Percentiles rank a stretch among this genome's conserved stretches.
phyloP scores from a whole-genome alignment of 2,329 filamentous ascomycete species.

The Sphaceloma murrayae region DNA sequence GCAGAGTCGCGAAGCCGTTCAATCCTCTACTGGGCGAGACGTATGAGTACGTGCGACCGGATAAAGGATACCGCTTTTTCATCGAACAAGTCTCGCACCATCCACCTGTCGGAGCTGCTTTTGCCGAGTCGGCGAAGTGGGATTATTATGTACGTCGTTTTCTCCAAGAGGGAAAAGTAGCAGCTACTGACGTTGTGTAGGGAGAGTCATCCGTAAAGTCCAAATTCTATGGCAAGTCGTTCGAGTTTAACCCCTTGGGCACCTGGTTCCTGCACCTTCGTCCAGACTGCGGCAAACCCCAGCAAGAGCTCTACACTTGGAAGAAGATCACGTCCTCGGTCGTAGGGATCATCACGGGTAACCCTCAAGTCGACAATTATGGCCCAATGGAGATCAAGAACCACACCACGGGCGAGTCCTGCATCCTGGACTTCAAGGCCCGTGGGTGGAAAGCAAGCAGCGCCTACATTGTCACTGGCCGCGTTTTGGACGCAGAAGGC shows the following conservation, averaged over 20 bases:
- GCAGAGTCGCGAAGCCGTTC: conserved; percentile 94
- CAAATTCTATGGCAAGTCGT: conserved; percentile 95
- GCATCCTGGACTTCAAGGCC: conserved; percentile 82
- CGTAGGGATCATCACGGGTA: conserved; percentile 96
- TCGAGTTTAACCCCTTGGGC: conserved; percentile 90
- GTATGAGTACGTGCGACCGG: conserved; percentile 88
- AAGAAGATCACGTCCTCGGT: conserved; percentile 97
- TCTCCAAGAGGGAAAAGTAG: no score
- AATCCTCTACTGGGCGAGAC: conserved; percentile 94
- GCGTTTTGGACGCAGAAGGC: conserved; percentile 70
- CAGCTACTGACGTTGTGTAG: conserved; percentile 32
- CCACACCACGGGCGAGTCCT: conserved; percentile 89
- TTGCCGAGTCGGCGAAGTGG: conserved; percentile 87
- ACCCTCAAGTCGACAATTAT: conserved; percentile 95
- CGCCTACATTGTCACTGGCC: conserved; percentile 79
- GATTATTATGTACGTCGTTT: conserved; percentile 64
- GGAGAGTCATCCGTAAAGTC: conserved; percentile 92
- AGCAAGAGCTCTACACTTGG: conserved; percentile 81
- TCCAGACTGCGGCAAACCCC: conserved; percentile 51
- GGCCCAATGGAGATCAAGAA: conserved; percentile 96
- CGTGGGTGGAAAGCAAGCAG: conserved; percentile 92
- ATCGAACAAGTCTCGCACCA: conserved; percentile 98
- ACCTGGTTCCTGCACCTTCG: conserved; percentile 92
- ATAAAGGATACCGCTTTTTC: conserved; percentile 97
- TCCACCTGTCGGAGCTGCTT: conserved; percentile 85